Percentiles rank a stretch among this genome's conserved stretches.
These are phyloP conservation scores for Fraxinus americana DNA, from an alignment of 257 asterid genomes.

Conservation along the genomic window DNA sequence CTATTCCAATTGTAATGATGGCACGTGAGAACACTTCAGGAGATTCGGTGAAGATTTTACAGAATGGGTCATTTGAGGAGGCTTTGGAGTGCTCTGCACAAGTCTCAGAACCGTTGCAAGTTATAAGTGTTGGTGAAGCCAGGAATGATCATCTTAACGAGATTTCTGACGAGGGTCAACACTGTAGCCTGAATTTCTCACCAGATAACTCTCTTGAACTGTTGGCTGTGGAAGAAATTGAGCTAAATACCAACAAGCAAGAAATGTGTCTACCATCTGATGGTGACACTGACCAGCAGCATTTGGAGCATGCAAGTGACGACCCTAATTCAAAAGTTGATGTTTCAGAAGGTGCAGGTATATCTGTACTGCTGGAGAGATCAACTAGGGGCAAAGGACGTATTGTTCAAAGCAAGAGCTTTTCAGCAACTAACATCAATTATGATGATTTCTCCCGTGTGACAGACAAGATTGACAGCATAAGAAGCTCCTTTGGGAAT, in stretches of 20 bases:
- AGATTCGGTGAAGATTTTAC: slow-evolving; percentile 31
- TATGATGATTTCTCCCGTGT: slow-evolving; percentile 76
- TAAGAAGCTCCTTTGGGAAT: slow-evolving; percentile 78
- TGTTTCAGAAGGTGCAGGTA: slow-evolving; percentile 70
- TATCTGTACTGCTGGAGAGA: slow-evolving; percentile 63
- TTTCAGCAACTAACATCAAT: slow-evolving; percentile 67
- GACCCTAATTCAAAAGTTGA: slow-evolving; percentile 43
- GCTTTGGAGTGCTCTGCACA: slow-evolving; percentile 37
- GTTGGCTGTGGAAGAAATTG: slow-evolving; percentile 36
- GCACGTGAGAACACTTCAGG: slow-evolving; percentile 36
- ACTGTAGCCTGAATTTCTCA: slow-evolving; percentile 31
- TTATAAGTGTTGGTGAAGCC: slow-evolving; percentile 34
- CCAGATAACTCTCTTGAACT: slow-evolving; percentile 18
- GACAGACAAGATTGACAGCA: slow-evolving; percentile 67
- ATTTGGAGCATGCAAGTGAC: slow-evolving; percentile 25
- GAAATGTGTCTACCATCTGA: slow-evolving; percentile 36
- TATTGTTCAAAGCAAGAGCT: slow-evolving; percentile 69
- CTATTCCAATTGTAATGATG: slow-evolving; percentile 22
- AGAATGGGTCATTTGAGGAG: slow-evolving; percentile 36
- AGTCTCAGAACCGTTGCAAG: slow-evolving; percentile 39
- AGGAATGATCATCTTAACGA: slow-evolving; percentile 33
- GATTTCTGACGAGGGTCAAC: slow-evolving; percentile 31
- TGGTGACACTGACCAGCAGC: slow-evolving; percentile 30
- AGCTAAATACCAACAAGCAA: slow-evolving; percentile 27
- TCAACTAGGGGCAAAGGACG: slow-evolving; percentile 62